phyloP scores from a whole-genome alignment of 2,329 filamentous ascomycete species.

The Trichoderma sp. region DNA sequence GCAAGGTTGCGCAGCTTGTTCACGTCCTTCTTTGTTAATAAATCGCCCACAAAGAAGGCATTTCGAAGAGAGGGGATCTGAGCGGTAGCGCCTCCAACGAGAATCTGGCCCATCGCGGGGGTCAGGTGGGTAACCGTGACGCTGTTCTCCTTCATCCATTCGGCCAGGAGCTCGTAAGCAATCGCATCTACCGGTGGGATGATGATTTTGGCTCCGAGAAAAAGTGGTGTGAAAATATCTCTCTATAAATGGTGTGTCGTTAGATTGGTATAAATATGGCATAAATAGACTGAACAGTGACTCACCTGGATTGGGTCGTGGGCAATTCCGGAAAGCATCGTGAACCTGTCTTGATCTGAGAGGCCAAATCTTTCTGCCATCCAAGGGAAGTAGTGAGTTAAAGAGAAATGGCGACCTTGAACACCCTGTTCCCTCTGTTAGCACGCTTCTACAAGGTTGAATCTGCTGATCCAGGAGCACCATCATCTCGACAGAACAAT shows the following conservation, averaged over 20 bases:
- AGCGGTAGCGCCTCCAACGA: slow-evolving; percentile 80
- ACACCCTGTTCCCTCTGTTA: slow-evolving; percentile 49
- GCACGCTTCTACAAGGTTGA: too few species aligned
- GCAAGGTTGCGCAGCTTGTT: slow-evolving; percentile 73
- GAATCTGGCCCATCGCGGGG: slow-evolving; percentile 93
- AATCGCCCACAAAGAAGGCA: slow-evolving; percentile 92
- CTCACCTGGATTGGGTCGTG: slow-evolving; percentile 64
- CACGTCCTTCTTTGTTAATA: slow-evolving; percentile 84
- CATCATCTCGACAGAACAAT: too few species aligned
- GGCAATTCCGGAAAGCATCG: slow-evolving; percentile 50
- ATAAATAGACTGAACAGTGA: background rate
- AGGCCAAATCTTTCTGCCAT: slow-evolving; percentile 60
- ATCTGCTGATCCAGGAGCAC: too few species aligned
- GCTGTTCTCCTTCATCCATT: slow-evolving; percentile 79
- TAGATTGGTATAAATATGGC: background rate
- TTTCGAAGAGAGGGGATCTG: slow-evolving; percentile 75
- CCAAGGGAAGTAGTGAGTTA: slow-evolving; percentile 89
- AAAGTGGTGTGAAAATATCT: slow-evolving; percentile 87
- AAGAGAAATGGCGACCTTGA: slow-evolving; percentile 77
- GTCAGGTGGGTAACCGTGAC: slow-evolving; percentile 87
- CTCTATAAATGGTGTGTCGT: background rate
- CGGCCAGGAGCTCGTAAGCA: slow-evolving; percentile 76
- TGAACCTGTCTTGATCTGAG: background rate
- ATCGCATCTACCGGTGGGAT: slow-evolving; percentile 83
- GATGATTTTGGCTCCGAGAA: slow-evolving; percentile 77